Conservation (phyloP, 306 rosid species). For the Ormosia semicastrata region DNA sequence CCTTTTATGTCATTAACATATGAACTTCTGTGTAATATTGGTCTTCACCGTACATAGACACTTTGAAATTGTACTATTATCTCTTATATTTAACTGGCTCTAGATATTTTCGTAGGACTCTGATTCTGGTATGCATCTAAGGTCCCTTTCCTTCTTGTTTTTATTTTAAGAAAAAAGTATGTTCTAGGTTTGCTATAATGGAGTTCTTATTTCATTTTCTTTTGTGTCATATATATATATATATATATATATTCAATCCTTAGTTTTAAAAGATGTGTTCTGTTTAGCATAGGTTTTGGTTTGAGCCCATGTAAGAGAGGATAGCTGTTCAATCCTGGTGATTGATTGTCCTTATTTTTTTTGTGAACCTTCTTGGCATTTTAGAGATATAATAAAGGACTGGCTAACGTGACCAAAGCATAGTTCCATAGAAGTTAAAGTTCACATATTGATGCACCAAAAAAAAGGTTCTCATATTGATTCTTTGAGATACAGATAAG, state of each 20-base stretch:
- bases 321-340: no score
- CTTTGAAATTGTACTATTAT: not conserved
- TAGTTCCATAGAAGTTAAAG: no score
- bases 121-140: not conserved
- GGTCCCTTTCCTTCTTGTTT: no score
- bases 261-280: no score
- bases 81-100: not conserved
- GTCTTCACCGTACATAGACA: not conserved
- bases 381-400: no score
- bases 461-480: no score
- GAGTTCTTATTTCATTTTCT: not conserved
- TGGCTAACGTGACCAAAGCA: not conserved
- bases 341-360: no score
- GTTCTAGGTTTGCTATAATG: not conserved
- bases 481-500: no score
- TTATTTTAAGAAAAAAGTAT: not conserved
- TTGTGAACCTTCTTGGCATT: not conserved
- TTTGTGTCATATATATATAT: not conserved
- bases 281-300: no score
- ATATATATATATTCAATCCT: no score
- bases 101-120: not conserved
- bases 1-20: not conserved
- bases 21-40: slow-evolving; percentile 1
- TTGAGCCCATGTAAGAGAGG: no score
- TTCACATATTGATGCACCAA: no score